Evolutionary conservation across 2,329 filamentous ascomycete species (phyloP), one percentile per base, ranked within the genome.

Genomic region (Aciculosporium take): DNA sequence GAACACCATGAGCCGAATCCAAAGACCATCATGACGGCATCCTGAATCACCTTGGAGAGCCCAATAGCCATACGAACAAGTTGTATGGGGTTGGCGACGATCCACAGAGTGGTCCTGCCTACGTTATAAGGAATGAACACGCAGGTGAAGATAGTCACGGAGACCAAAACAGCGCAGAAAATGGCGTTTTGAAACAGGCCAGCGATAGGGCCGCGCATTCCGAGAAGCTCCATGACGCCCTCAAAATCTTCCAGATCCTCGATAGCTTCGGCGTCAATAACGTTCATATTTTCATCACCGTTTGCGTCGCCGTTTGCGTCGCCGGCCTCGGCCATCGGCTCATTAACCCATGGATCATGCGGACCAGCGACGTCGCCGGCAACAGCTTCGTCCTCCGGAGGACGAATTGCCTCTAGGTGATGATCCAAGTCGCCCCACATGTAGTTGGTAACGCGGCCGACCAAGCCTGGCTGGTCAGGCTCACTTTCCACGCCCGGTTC

Each of bases 181-280:
- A 95, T 79, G 42, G 84, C 87, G 51, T 98, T 98, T 55, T 98
- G 91, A 50, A 96, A 78, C 5, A 98, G 72, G 3, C 86, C 87
- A 12, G 82, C 81, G 3, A 98, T 70, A 0, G 91, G 91, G 0
- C 91, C 91, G 54, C 93, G 85, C 83, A 98, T 93, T 29, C 91
- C 91, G 45, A 98, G 82, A 13, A 98, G 74, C 58, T 98, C 91
- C 67, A 98, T 79, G 40, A 98, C 84, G 0, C 91, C 91, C 57
- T 98, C 91, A 13, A 98, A 77, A 55, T 98, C 91, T 61, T 98
- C 91, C 8, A 84, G 84, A 50, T 95, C 83, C 33, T 88, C 84
- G 32, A 86, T 72, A 8, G 79, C 81, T 50, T 84, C 80, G 13
- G 54, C 53, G n/a, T 50, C 56, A 8, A 49, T 48, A 5, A 45